Conservation (phyloP, 495 filamentous ascomycete species). For the Margaritispora aquatica region DNA sequence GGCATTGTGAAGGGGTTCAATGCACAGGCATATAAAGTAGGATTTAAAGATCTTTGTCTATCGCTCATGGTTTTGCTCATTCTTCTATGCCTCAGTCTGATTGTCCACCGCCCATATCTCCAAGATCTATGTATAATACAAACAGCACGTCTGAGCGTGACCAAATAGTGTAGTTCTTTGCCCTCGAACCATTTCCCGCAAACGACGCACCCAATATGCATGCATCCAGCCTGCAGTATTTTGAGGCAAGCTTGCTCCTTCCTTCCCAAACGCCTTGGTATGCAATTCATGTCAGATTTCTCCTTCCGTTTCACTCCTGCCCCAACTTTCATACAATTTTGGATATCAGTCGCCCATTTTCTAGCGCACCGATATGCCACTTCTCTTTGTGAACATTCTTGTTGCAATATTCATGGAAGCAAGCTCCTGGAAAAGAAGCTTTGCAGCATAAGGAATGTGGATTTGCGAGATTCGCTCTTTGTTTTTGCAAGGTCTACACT, state of each 20-base stretch:
- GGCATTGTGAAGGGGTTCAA: not conserved
- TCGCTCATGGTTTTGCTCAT: no score
- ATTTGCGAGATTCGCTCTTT: conserved; percentile 97
- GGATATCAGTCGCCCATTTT: not conserved
- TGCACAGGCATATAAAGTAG: not conserved
- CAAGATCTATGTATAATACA: conserved; percentile 17
- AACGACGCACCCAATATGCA: conserved; percentile 13
- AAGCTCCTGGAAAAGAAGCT: conserved; percentile 97
- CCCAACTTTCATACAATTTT: conserved; percentile 18
- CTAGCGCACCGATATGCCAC: conserved; percentile 62
- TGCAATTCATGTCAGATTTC: conserved; percentile 16
- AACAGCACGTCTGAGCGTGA: not conserved
- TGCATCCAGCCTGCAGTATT: conserved; percentile 7
- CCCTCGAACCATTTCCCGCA: not conserved
- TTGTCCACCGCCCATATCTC: not conserved
- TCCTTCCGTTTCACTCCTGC: not conserved
- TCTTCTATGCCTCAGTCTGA: not conserved
- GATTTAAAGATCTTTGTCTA: not conserved
- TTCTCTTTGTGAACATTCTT: conserved; percentile 87
- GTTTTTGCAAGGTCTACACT: conserved; percentile 96
- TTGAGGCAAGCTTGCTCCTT: conserved; percentile 13
- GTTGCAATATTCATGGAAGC: conserved; percentile 97
- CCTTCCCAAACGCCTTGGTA: conserved; percentile 21
- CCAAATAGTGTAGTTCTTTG: not conserved
- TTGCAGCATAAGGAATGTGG: conserved; percentile 95